Conservation (phyloP, 1,139 yeast species). For the Keqinozyma sinolaborantium region DNA sequence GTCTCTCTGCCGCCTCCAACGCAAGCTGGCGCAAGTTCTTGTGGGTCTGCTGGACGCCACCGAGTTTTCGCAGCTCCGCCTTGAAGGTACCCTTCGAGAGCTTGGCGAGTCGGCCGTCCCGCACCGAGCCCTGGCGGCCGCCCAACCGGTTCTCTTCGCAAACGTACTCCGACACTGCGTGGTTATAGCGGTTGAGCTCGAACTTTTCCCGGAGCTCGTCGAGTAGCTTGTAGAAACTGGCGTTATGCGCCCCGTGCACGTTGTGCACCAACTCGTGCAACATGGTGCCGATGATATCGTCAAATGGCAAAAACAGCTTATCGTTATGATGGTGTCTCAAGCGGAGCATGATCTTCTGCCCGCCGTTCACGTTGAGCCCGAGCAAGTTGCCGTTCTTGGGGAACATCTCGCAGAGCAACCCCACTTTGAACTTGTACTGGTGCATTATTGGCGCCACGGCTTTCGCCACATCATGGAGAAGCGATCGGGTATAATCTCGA, state of each 20-base stretch:
- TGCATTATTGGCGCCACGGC: constrained; percentile 74
- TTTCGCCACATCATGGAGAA: constrained; percentile 60
- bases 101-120: constrained; percentile 38
- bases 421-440: constrained; percentile 62
- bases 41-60: constrained; percentile 12
- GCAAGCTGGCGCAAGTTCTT: constrained; percentile 45
- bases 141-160: constrained; percentile 60
- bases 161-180: constrained; percentile 20
- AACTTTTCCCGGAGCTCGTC: constrained; percentile 56
- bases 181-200: constrained; percentile 3
- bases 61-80: constrained; percentile 36
- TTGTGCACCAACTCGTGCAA: constrained; percentile 89
- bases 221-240: constrained; percentile 59
- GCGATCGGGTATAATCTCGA: constrained; percentile 52
- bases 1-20: constrained; percentile 64
- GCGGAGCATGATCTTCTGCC: constrained; percentile 70
- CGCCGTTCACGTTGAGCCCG: constrained; percentile 87
- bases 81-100: constrained; percentile 35
- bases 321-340: constrained; percentile 60
- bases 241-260: constrained; percentile 75
- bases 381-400: constrained; percentile 68
- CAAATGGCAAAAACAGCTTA: constrained; percentile 58
- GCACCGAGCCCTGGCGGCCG: constrained; percentile 17
- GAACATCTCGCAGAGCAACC: constrained; percentile 73
- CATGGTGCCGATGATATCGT: constrained; percentile 75